Evolutionary conservation across 2,329 filamentous ascomycete species (phyloP).

Genomic region (Fusarium falciforme): DNA sequence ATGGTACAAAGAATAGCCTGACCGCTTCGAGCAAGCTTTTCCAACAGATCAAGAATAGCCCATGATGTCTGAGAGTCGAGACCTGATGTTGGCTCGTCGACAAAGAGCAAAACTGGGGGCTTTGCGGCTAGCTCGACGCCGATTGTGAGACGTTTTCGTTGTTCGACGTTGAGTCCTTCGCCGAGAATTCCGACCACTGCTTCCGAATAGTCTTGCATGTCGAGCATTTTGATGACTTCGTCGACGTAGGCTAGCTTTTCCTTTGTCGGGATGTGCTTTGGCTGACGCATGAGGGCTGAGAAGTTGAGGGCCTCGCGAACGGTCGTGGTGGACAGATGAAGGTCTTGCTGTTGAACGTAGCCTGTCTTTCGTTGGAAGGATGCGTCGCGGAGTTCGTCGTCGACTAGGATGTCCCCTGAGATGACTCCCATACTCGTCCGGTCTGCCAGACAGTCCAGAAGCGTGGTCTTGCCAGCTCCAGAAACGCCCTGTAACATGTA

Average conservation of each 20-base stretch:
- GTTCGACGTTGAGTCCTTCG: slow-evolving; percentile 68
- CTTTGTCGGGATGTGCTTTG: slow-evolving; percentile 69
- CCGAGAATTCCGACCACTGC: slow-evolving; percentile 70
- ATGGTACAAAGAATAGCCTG: slow-evolving; percentile 64
- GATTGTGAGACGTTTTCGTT: slow-evolving; percentile 68
- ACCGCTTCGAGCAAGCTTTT: slow-evolving; percentile 64
- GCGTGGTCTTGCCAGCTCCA: slow-evolving; percentile 88
- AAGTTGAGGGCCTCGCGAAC: slow-evolving; percentile 87
- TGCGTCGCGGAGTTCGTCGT: slow-evolving; percentile 72
- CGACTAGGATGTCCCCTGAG: slow-evolving; percentile 77
- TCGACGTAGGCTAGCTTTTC: slow-evolving; percentile 88
- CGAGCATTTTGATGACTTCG: slow-evolving; percentile 74
- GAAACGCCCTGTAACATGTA: slow-evolving; percentile 62
- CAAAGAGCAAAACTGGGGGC: slow-evolving; percentile 66
- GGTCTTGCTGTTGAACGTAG: slow-evolving; percentile 89
- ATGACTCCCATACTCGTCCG: slow-evolving; percentile 88
- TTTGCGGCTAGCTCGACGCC: slow-evolving; percentile 66
- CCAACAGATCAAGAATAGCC: slow-evolving; percentile 68
- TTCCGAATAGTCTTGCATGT: slow-evolving; percentile 72
- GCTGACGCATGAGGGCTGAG: slow-evolving; percentile 85
- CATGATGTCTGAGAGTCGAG: slow-evolving; percentile 70
- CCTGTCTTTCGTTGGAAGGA: slow-evolving; percentile 90
- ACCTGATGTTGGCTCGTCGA: slow-evolving; percentile 68
- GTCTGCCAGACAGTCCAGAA: slow-evolving; percentile 84
- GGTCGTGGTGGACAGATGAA: slow-evolving; percentile 82